phyloP scores from a whole-genome alignment of 1,139 yeast genomes.

The Pneumocystis canis region DNA sequence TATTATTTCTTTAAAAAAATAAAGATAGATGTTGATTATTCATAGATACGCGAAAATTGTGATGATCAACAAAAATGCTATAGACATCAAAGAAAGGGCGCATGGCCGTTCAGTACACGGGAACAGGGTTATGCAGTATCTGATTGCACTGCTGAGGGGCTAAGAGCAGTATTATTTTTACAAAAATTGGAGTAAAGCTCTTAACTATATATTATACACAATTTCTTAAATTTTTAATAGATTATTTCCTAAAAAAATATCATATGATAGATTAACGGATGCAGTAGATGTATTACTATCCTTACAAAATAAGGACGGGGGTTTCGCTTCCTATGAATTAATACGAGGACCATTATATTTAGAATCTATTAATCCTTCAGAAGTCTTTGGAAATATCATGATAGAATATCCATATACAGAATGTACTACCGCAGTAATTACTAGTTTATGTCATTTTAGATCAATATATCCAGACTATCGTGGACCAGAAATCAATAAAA shows the following conservation, averaged over 20 bases:
- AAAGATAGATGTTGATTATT: background rate
- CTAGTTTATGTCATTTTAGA: conserved; percentile 72
- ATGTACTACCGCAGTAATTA: conserved; percentile 87
- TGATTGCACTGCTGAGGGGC: conserved; percentile 93
- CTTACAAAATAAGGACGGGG: conserved; percentile 79
- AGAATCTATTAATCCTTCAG: conserved; percentile 82
- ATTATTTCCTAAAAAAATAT: conserved; percentile 36
- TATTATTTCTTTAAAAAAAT: background rate
- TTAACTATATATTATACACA: conserved; percentile 26
- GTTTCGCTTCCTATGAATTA: conserved; percentile 82
- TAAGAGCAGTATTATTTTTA: conserved; percentile 88
- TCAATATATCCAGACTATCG: conserved; percentile 47
- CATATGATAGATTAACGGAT: conserved; percentile 39
- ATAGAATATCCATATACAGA: conserved; percentile 97
- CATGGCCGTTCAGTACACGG: conserved; percentile 93
- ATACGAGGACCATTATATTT: conserved; percentile 70
- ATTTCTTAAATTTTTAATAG: conserved; percentile 7
- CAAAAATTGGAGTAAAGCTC: conserved; percentile 30
- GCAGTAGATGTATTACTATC: conserved; percentile 59
- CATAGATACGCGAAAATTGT: conserved; percentile 76
- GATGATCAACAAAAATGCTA: conserved; percentile 48
- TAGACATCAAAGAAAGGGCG: conserved; percentile 78
- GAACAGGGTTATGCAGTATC: conserved; percentile 93
- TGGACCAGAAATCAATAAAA: conserved; percentile 43
- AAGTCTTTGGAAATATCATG: conserved; percentile 95